Evolutionary conservation across 768 basidiomycete species (phyloP), one percentile per base, ranked within the genome.

Genomic region (Calocera cornea): DNA sequence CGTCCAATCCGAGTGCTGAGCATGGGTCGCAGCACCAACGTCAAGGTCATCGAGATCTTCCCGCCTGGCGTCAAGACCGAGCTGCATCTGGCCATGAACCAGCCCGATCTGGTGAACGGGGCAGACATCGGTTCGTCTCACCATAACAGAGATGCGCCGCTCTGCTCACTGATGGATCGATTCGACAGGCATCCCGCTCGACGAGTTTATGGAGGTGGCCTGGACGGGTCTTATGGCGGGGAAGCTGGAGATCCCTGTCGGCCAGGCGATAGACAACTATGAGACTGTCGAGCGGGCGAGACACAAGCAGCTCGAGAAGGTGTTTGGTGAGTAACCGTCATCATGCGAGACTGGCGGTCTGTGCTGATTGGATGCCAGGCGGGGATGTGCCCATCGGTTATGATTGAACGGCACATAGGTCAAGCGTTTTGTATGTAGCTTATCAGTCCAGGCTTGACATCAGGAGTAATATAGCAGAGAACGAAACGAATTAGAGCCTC

Each of bases 41-140:
- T 70, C 33, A 65, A 66, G 67, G 63, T 70, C 16, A 68, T 70
- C 33, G 69, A 70, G 65, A 66, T 70, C 40, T 64, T 70, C 16
- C 69, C 69, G 34, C 69, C 69, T 2, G 40, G 34, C 0, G 69
- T 70, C 2, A 50, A 49, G 66, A 40, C 69, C 14, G 69, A 70
- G 54, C 44, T 70, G 40, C 69, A 70, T 40, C 66, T 65, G 50
- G 49, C 54, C 36, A 65, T 65, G 17, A 66, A 70, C 38, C 69
- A 70, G 60, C 67, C 69, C 2, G 69, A 70, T 34, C 67, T 70
- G 54, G 54, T 60, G 49, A 44, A 70, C 47, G 66, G 69, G 12
- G 41, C 41, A 1, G 36, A 41, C 11, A 66, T 68, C 36, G 67
- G 54, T 60, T 5, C 54, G 54, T 24, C 16, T 47, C 8, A n/a